These are phyloP conservation scores for Fusarium camptoceras DNA, from an alignment of 2,329 filamentous ascomycete genomes.

Conservation along the genomic window DNA sequence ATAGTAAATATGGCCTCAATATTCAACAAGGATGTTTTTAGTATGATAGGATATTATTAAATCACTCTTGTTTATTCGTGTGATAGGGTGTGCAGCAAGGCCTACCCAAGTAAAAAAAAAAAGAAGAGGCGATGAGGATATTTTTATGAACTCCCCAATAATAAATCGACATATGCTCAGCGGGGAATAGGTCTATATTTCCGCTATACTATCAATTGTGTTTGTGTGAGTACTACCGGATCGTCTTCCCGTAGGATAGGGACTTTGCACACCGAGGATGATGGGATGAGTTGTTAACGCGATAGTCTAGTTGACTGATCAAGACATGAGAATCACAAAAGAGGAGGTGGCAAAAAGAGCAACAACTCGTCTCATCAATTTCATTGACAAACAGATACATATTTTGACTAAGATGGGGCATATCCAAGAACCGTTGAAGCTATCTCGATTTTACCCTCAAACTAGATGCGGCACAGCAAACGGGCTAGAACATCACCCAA, in stretches of 20 bases:
- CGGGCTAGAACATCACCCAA: not conserved
- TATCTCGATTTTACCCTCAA: constrained; percentile 26
- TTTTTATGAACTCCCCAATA: not conserved
- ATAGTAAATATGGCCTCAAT: constrained; percentile 5
- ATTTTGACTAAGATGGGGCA: not conserved
- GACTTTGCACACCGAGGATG: not conserved
- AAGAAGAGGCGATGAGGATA: constrained; percentile 16
- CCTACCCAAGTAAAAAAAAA: not conserved
- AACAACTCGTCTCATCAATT: not conserved
- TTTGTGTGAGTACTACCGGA: not conserved
- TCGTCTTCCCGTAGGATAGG: not conserved
- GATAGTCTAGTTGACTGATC: constrained; percentile 3
- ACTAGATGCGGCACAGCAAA: constrained; percentile 22
- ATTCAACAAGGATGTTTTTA: constrained; percentile 1
- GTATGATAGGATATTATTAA: not conserved
- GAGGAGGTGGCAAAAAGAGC: constrained; percentile 29
- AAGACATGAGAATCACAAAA: constrained; percentile 19
- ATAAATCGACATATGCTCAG: not conserved
- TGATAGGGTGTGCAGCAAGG: constrained; percentile 23
- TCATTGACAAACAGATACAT: not conserved
- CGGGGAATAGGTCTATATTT: not conserved
- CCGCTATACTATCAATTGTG: not conserved
- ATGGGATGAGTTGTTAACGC: constrained; percentile 2
- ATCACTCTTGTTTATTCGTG: not conserved
- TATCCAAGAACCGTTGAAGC: constrained; percentile 14